Conservation (phyloP, 2,329 filamentous ascomycete species). For the Scorias spongiosa region DNA sequence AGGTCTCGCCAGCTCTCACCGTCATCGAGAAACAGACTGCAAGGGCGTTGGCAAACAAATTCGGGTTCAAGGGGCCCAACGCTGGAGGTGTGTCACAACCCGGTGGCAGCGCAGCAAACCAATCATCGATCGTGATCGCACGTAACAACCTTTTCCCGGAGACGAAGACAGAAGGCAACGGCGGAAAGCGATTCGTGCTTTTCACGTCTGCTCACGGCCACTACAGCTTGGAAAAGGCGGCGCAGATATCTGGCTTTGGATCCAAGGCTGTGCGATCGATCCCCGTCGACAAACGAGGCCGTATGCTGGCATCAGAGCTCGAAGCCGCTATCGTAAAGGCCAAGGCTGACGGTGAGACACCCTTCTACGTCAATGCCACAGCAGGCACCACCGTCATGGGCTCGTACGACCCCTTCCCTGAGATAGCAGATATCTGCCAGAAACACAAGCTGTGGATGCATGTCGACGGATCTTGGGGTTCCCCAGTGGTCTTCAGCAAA, state of each 20-base stretch:
- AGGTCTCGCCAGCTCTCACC: conserved; percentile 78
- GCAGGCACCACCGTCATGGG: conserved; percentile 89
- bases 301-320: conserved; percentile 55
- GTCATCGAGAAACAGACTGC: conserved; percentile 77
- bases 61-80: conserved; percentile 55
- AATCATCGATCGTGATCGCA: conserved; percentile 71
- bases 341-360: conserved; percentile 54
- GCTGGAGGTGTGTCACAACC: conserved; percentile 61
- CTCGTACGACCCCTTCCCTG: conserved; percentile 66
- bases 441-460: conserved; percentile 75
- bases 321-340: conserved; percentile 47
- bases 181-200: conserved; percentile 50
- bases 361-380: conserved; percentile 90
- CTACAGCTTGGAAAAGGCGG: conserved; percentile 89
- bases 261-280: conserved; percentile 57
- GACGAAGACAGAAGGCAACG: conserved; percentile 61
- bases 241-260: conserved; percentile 78
- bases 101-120: conserved; percentile 73
- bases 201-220: conserved; percentile 87
- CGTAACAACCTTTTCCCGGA: conserved; percentile 71
- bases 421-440: conserved; percentile 55
- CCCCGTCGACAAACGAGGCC: conserved; percentile 54
- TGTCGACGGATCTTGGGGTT: conserved; percentile 85
- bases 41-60: conserved; percentile 55
- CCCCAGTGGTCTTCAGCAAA: conserved; percentile 62